Percentiles rank a stretch among this genome's conserved stretches.
phyloP scores from a whole-genome alignment of 2,329 filamentous ascomycete species.

The Chrysoporthe deuterocubensis region DNA sequence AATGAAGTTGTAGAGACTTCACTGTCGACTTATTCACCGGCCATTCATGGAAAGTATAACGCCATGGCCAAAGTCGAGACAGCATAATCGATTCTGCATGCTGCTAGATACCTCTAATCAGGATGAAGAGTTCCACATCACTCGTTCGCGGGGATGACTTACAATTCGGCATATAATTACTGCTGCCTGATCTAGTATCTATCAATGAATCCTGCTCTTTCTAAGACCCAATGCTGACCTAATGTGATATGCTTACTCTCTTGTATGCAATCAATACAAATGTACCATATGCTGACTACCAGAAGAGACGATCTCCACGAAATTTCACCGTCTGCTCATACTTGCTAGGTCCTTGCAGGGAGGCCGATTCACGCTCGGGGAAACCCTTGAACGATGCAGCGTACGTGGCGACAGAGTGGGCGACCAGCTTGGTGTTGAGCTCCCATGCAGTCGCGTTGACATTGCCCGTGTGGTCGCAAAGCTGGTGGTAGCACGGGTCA shows the following conservation, averaged over 20 bases:
- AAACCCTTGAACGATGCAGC: constrained; percentile 30
- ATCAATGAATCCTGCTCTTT: neutral
- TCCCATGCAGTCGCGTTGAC: constrained; percentile 65
- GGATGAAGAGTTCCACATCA: neutral
- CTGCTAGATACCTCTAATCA: no score
- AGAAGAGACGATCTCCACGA: constrained; percentile 25
- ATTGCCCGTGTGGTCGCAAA: constrained; percentile 63
- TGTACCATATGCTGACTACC: constrained; percentile 13
- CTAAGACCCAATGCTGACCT: neutral
- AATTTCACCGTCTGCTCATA: constrained; percentile 29
- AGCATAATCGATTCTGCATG: no score
- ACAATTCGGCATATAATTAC: neutral
- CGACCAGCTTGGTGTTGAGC: constrained; percentile 54
- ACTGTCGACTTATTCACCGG: no score
- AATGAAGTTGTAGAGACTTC: no score
- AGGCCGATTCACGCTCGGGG: constrained; percentile 24
- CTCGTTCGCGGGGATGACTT: neutral
- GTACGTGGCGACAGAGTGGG: constrained; percentile 30
- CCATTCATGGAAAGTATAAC: no score
- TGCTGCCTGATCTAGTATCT: neutral
- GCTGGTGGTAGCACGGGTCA: constrained; percentile 64
- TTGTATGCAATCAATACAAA: neutral
- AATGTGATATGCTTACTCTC: neutral
- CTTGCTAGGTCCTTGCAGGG: constrained; percentile 2
- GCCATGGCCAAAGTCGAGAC: no score